Percentiles rank a stretch among this genome's conserved stretches.
Evolutionary conservation across 2,329 filamentous ascomycete species (phyloP).

Genomic region (Aspergillus persii): DNA sequence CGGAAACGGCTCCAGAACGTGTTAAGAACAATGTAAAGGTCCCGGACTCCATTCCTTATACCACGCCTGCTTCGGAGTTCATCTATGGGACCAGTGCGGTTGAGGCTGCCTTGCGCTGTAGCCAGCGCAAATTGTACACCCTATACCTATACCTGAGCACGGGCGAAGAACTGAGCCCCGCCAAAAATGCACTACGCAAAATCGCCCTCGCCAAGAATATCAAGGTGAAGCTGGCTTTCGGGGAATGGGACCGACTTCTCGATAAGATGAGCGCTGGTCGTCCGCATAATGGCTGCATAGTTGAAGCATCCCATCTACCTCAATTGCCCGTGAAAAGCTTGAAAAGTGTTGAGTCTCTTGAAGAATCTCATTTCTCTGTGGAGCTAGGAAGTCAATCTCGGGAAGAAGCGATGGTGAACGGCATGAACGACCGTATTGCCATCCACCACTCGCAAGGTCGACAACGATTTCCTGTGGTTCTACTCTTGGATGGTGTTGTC

Average conservation of each 20-base stretch:
- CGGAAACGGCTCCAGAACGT: constrained; percentile 30
- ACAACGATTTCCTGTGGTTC: constrained; percentile 39
- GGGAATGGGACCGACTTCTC: constrained; percentile 64
- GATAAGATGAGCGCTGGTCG: constrained; percentile 79
- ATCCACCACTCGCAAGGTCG: constrained; percentile 22
- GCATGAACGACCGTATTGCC: constrained; percentile 54
- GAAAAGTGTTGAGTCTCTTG: constrained; percentile 46
- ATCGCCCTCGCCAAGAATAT: constrained; percentile 47
- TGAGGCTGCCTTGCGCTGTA: constrained; percentile 69
- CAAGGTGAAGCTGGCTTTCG: constrained; percentile 58
- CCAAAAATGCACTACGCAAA: constrained; percentile 35
- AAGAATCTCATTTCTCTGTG: constrained; percentile 56
- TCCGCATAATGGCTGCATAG: constrained; percentile 84
- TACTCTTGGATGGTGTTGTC: constrained; percentile 51
- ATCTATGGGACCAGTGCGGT: constrained; percentile 83
- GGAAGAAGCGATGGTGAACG: constrained; percentile 75
- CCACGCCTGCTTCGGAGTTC: constrained; percentile 86
- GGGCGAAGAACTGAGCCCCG: constrained; percentile 51
- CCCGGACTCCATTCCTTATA: constrained; percentile 60
- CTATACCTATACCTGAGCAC: constrained; percentile 71
- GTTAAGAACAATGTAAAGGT: constrained; percentile 35
- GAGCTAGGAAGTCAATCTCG: constrained; percentile 64
- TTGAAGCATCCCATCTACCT: constrained; percentile 83
- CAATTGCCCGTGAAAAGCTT: constrained; percentile 65
- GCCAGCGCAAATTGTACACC: constrained; percentile 73